These are phyloP conservation scores for Massarina eburnea DNA, from an alignment of 2,329 filamentous ascomycete genomes.

Conservation along the genomic window DNA sequence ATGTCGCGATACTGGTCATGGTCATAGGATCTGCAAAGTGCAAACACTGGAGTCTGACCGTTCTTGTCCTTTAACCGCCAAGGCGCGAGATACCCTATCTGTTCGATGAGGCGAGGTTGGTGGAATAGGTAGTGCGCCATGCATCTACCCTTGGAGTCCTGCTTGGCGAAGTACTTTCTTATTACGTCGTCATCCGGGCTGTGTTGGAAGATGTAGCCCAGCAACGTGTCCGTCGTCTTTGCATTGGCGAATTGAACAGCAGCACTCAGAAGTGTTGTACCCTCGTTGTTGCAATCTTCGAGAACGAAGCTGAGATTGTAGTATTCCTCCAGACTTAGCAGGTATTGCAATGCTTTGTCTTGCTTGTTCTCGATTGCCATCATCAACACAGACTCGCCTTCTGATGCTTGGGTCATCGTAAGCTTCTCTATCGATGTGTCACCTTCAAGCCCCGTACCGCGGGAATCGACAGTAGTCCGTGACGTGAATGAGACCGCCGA, in stretches of 20 bases:
- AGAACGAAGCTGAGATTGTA: slow-evolving; percentile 73
- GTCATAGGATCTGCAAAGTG: slow-evolving; percentile 92
- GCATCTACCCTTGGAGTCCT: slow-evolving; percentile 85
- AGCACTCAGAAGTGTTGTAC: slow-evolving; percentile 84
- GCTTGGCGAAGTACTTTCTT: slow-evolving; percentile 68
- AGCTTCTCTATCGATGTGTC: slow-evolving; percentile 82
- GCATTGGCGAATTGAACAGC: slow-evolving; percentile 82
- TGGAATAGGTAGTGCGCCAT: slow-evolving; percentile 97
- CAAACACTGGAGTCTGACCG: slow-evolving; percentile 96
- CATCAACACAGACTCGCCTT: slow-evolving; percentile 77
- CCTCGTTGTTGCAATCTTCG: slow-evolving; percentile 84
- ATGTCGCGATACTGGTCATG: slow-evolving; percentile 83
- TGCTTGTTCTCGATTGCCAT: slow-evolving; percentile 62
- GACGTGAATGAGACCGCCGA: slow-evolving; percentile 85
- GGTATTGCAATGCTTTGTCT: slow-evolving; percentile 72
- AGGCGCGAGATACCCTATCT: slow-evolving; percentile 75
- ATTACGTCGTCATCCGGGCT: slow-evolving; percentile 60
- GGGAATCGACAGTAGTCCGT: slow-evolving; percentile 65
- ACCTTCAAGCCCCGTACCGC: slow-evolving; percentile 74
- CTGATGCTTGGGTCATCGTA: slow-evolving; percentile 67
- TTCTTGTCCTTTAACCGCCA: slow-evolving; percentile 95
- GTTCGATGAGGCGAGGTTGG: slow-evolving; percentile 75
- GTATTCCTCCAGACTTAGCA: slow-evolving; percentile 75
- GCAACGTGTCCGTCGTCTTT: slow-evolving; percentile 72
- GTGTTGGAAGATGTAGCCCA: slow-evolving; percentile 66